Conservation (phyloP, 148 eudicot species). For the Arctostaphylos glauca region DNA sequence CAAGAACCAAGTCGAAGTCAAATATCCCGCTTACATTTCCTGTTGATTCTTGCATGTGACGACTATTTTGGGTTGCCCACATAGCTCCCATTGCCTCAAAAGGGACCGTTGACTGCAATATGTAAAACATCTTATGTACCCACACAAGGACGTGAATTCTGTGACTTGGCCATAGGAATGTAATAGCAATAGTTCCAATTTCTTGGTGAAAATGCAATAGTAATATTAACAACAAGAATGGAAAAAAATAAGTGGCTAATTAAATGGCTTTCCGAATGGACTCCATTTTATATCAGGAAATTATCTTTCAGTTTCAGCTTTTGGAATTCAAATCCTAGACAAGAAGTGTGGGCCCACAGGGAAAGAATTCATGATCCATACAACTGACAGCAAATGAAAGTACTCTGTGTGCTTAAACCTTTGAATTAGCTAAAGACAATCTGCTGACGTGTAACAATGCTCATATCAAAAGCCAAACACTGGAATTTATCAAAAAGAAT, state of each 20-base stretch:
- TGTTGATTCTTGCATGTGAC: constrained; percentile 94
- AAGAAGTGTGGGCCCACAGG: not conserved
- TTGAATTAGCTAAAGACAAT: not conserved
- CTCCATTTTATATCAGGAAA: not conserved
- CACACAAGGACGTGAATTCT: not conserved
- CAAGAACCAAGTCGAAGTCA: constrained; percentile 13
- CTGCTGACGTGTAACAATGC: not conserved
- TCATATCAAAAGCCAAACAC: not conserved
- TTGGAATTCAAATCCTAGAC: not conserved
- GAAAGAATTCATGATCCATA: not conserved
- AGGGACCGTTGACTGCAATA: constrained; percentile 67
- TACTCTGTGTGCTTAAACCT: not conserved
- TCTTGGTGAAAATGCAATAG: not conserved
- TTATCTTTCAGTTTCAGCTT: not conserved
- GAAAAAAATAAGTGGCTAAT: not conserved
- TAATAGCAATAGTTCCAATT: not conserved
- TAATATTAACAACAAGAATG: not conserved
- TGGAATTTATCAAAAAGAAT: not conserved
- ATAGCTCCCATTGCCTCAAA: constrained; percentile 84
- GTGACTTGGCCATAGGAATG: not conserved
- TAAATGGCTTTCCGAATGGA: not conserved
- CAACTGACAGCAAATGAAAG: not conserved
- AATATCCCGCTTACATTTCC: constrained; percentile 71
- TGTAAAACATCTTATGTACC: constrained; percentile 14
- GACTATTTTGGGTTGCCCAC: constrained; percentile 95